Base-by-base conservation (phyloP, 2,329 filamentous ascomycete species). In the Raffaelea ambrosiae region DNA sequence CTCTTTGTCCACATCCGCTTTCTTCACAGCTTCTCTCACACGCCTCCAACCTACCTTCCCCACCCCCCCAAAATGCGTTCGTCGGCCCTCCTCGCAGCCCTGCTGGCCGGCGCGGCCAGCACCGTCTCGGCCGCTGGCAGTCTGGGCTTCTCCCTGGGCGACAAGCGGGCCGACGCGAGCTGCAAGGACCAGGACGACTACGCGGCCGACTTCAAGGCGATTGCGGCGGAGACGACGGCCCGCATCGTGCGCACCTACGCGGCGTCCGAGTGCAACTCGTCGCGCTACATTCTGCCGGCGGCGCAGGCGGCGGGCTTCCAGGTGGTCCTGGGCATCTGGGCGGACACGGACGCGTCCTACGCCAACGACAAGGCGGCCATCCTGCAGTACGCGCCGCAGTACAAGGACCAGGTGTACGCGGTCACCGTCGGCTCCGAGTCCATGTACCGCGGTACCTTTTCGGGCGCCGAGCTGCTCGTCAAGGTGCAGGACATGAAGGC, bases 361-460 rank as follows among this genome's bases (percentile, higher is more conserved):
- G 40, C 43, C 40, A 31, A 46, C 33, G 49, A 48, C 43, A 51
- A 51, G 49, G 46, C 46, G 1, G 49, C 49, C 14, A 42, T 51
- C 3, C 35, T 36, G 2, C 16, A 23, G 40, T 46, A 46, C 18
- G 46, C 42, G 20, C 49, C 49, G 13, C 26, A 46, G 40, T 48
- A 51, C 49, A 41, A 43, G 33, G 49, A 48, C n/a, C 46, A 51
- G 49, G 43, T 51, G 16, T 51, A 51, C 40, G 49, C 49, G 36
- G 44, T 51, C 39, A 51, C 49, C 7, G 49, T 51, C 43, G 49
- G 46, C 26, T 46, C 46, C 33, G 49, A 48, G 46, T 33, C 23
- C 46, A 46, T 48, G 46, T 51, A 51, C 46, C 49, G 49, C 43
- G 49, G 46, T n/a, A 46, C 43, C 19, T 46, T 51, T 23, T 46